A percentile compares a stretch with the other conserved stretches of the same genome.
Evolutionary conservation across 441 rosid species (phyloP).

Genomic region (Bruguiera hainesii): DNA sequence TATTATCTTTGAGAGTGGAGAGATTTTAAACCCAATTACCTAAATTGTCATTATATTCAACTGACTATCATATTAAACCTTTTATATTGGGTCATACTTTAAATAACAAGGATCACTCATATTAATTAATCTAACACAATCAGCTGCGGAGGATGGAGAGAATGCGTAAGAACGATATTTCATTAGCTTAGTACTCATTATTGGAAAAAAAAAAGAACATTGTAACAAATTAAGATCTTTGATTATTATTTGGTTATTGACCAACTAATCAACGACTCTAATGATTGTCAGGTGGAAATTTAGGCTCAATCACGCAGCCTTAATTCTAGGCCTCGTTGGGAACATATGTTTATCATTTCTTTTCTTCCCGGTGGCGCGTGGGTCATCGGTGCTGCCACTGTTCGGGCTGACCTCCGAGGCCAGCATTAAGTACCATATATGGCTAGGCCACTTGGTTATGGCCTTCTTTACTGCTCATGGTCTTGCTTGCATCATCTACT

Average conservation of each 20-base stretch:
- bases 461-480: constrained; percentile 48
- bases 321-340: constrained; percentile 40
- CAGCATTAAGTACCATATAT: constrained; percentile 55
- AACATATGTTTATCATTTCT: constrained; percentile 52
- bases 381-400: constrained; percentile 52
- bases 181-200: not conserved
- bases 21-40: too few species aligned
- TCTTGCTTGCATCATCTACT: constrained; percentile 37
- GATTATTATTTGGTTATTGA: too few species aligned
- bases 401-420: constrained; percentile 57
- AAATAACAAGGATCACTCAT: too few species aligned
- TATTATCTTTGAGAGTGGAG: too few species aligned
- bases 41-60: too few species aligned
- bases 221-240: too few species aligned
- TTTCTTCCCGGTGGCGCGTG: constrained; percentile 60
- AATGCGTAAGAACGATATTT: constrained; percentile 4
- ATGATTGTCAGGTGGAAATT: constrained; percentile 38
- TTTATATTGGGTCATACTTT: too few species aligned
- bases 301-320: constrained; percentile 29
- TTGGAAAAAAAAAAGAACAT: too few species aligned
- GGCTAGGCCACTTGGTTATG: constrained; percentile 50
- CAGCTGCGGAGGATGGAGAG: constrained; percentile 11
- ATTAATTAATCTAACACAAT: too few species aligned
- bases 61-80: too few species aligned
- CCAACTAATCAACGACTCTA: too few species aligned